These are phyloP conservation scores for Daucus carota DNA, from an alignment of 129 eudicot genomes.

Conservation along the genomic window DNA sequence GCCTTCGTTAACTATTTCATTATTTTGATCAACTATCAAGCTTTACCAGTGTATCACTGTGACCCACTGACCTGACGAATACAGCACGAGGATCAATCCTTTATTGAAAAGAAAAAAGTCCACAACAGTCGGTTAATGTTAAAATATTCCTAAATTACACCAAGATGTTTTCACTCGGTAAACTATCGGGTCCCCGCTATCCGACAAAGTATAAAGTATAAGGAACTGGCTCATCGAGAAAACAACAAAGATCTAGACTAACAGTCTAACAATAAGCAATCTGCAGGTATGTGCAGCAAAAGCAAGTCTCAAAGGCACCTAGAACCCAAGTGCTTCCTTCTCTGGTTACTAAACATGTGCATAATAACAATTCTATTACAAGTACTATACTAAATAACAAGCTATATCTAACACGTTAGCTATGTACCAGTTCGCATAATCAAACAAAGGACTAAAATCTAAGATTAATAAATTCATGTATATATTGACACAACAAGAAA, in stretches of 20 bases:
- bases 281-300: background rate
- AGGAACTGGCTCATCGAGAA: background rate
- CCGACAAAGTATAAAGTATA: no score
- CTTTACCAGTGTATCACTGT: background rate
- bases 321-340: background rate
- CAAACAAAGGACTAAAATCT: no score
- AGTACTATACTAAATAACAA: background rate
- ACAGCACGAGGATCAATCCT: background rate
- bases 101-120: background rate
- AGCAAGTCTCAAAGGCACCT: background rate
- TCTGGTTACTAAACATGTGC: background rate
- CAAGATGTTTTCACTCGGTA: background rate
- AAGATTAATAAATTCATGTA: no score
- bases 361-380: background rate
- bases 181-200: background rate
- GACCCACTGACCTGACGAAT: background rate
- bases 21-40: background rate
- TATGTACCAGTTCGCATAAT: no score
- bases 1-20: background rate
- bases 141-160: background rate
- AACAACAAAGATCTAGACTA: background rate
- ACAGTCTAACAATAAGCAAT: background rate
- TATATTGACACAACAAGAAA: background rate
- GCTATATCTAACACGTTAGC: no score
- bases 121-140: background rate